phyloP scores from a whole-genome alignment of 1,284 basidiomycete genomes.

The Tilletiaria anomala region DNA sequence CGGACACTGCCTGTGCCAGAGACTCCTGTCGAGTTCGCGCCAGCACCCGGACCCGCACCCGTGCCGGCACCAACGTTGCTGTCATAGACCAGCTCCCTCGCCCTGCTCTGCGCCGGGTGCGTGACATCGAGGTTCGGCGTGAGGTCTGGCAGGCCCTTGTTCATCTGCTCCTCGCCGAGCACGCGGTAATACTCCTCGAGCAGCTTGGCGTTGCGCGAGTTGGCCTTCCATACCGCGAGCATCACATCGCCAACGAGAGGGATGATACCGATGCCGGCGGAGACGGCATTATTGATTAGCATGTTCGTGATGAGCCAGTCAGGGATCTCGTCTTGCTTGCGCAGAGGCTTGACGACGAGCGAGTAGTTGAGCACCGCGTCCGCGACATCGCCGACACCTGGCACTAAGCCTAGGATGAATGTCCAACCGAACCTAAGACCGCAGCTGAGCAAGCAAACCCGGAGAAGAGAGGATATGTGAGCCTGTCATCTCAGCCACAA shows the following conservation, averaged over 20 bases:
- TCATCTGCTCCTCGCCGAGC: no score
- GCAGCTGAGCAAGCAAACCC: slow-evolving; percentile 61
- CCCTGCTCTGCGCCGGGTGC: no score
- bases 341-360: slow-evolving; percentile 63
- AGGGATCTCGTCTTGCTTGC: slow-evolving; percentile 49
- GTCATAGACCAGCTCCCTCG: no score
- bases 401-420: slow-evolving; percentile 50
- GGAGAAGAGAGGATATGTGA: no score
- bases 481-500: no score
- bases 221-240: slow-evolving; percentile 66
- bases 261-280: slow-evolving; percentile 57
- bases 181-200: no score
- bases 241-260: slow-evolving; percentile 66
- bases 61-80: no score
- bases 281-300: slow-evolving; percentile 64
- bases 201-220: slow-evolving; percentile 61
- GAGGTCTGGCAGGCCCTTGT: no score
- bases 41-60: no score
- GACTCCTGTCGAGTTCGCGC: no score
- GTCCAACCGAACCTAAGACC: slow-evolving; percentile 75
- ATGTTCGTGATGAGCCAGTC: slow-evolving; percentile 41
- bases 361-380: slow-evolving; percentile 58
- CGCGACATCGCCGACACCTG: slow-evolving; percentile 55
- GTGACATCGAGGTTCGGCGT: no score
- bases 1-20: no score